Evolutionary conservation across 2,329 filamentous ascomycete genomes (phyloP), one percentile per base, ranked within the genome.

Genomic region (Ceratocystiopsis sp.): DNA sequence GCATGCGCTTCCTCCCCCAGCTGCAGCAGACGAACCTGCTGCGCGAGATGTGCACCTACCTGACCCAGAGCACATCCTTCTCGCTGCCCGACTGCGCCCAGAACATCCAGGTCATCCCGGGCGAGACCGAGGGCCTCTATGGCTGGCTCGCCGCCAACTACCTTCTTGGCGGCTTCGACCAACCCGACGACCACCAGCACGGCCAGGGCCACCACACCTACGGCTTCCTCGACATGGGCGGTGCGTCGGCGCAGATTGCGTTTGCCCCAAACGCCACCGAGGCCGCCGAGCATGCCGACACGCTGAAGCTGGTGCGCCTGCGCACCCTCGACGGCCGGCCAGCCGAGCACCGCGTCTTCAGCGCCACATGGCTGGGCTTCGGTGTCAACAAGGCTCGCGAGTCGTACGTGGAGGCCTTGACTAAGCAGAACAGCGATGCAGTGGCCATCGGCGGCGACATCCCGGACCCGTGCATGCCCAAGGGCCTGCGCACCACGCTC

Each of bases 81-180:
- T 73, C 80, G 42, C 68, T 98, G 1, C 85, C 87, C n/a, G 84
- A 96, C 57, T 98, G 91, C 65, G 73, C 73, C 46, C 62, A 84
- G 35, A 85, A 96, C 55, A 80, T 98, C 15, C 87, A 95, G 59
- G 85, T 96, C 32, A 98, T 98, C 48, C 77, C 86, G 0, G 91
- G 91, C 37, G 87, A 94, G 59, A 96, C 91, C 0, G 91, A 98
- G 60, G 91, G 87, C 3, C 61, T 98, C 29, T 98, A 96, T 54
- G 91, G 91, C 35, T 98, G 91, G 91, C 82, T 98, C 52, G 89
- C 93, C 9, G 84, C 89, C 42, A 98, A 98, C 57, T 98, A 98
- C 55, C 64, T 98, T 29, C 69, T 98, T 1, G 89, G 86, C 25
- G 85, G 86, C 4, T 96, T 98, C 53, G 83, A 96, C 57, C 67